These are phyloP conservation scores for Curvularia sp. DNA, from an alignment of 2,329 filamentous ascomycete genomes.

Conservation along the genomic window DNA sequence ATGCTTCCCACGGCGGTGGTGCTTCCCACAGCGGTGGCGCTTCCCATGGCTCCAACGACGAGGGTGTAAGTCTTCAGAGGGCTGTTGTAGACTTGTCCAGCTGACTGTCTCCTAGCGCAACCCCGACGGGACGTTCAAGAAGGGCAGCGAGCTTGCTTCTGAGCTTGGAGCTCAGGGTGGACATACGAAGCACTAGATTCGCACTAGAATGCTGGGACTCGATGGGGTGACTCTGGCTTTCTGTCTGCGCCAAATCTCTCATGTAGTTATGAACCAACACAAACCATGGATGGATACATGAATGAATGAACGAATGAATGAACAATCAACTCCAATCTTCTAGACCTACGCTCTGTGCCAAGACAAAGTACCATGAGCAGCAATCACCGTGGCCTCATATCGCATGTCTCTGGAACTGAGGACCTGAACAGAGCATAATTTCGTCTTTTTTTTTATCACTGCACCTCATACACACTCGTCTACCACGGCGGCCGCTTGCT, in stretches of 20 bases:
- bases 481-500: background rate
- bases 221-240: background rate
- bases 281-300: background rate
- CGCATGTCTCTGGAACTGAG: background rate
- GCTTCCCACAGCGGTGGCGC: constrained; percentile 13
- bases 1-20: constrained; percentile 37
- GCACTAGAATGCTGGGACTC: background rate
- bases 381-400: background rate
- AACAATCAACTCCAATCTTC: background rate
- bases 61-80: constrained; percentile 34
- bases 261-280: background rate
- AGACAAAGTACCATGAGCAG: background rate
- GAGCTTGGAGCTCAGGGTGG: constrained; percentile 47
- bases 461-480: background rate
- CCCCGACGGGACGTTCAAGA: constrained; percentile 52
- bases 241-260: background rate
- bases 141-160: constrained; percentile 46
- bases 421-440: background rate
- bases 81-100: constrained; percentile 41
- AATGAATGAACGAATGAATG: constrained; percentile 1
- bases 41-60: constrained; percentile 18
- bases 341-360: background rate
- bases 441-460: background rate
- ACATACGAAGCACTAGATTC: constrained; percentile 32
- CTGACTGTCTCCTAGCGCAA: constrained; percentile 50